Conservation (phyloP, 371 early-diverging fungal species). For the Gilbertella persicaria region DNA sequence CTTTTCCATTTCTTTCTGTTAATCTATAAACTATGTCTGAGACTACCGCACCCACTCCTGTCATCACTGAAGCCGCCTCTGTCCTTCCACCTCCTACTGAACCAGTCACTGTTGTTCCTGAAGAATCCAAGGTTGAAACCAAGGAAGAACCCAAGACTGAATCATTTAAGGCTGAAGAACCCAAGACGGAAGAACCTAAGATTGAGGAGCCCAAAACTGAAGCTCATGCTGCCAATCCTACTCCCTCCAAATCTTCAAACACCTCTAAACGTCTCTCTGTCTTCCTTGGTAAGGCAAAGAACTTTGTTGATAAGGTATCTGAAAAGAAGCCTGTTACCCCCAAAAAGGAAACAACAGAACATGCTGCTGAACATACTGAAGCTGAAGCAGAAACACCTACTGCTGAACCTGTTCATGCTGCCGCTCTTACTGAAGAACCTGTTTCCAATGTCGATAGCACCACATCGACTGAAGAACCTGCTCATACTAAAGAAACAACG, state of each 20-base stretch:
- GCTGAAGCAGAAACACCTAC: no score
- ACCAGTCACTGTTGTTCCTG: neutral
- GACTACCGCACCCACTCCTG: conserved; percentile 10
- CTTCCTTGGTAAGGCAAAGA: conserved; percentile 22
- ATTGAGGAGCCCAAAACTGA: conserved; percentile 11
- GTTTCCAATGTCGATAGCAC: neutral
- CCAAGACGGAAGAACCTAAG: neutral
- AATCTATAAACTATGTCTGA: conserved; percentile 2
- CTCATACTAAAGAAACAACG: neutral
- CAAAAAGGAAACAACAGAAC: conserved; percentile 1
- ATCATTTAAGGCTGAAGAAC: neutral
- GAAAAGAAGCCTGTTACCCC: conserved; percentile 15
- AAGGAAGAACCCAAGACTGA: conserved; percentile 15
- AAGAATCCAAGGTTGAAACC: neutral
- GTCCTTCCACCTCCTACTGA: neutral
- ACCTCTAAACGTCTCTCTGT: conserved; percentile 26
- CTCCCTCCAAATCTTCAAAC: conserved; percentile 15
- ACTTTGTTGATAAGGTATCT: conserved; percentile 19
- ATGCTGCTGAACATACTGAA: neutral
- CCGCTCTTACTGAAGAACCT: conserved; percentile 4
- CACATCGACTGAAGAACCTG: neutral
- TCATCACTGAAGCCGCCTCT: conserved; percentile 13
- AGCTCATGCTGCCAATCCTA: conserved; percentile 7
- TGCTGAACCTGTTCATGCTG: conserved; percentile 12
- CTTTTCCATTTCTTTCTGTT: conserved; percentile 8